Evolutionary conservation across 768 basidiomycete species (phyloP).

Genomic region (Xerocomus potaroensis): DNA sequence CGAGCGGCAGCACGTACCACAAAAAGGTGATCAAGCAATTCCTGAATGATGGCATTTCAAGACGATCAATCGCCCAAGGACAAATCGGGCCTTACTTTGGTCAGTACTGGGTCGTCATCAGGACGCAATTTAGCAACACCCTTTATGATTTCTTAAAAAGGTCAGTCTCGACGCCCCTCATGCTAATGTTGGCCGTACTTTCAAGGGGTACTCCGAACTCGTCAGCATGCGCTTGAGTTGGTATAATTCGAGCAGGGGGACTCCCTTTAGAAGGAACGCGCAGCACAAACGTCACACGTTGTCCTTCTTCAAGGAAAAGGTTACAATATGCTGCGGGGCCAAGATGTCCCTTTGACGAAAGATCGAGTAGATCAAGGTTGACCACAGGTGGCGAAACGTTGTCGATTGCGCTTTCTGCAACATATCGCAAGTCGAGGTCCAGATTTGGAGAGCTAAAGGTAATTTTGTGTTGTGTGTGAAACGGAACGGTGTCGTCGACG

Average conservation of each 20-base stretch:
- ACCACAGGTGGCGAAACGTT: slow-evolving; percentile 50
- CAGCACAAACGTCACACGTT: slow-evolving; percentile 85
- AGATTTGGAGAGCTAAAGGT: slow-evolving; percentile 58
- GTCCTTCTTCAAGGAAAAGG: slow-evolving; percentile 74
- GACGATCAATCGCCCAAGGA: background rate
- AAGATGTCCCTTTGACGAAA: slow-evolving; percentile 67
- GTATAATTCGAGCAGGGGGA: slow-evolving; percentile 12
- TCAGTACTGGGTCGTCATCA: slow-evolving; percentile 70
- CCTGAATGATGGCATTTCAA: slow-evolving; percentile 30
- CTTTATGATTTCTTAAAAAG: slow-evolving; percentile 35
- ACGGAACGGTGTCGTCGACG: slow-evolving; percentile 43
- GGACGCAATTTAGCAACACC: slow-evolving; percentile 44
- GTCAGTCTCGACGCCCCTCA: slow-evolving; percentile 3
- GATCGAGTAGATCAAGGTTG: slow-evolving; percentile 56
- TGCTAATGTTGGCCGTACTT: slow-evolving; percentile 26
- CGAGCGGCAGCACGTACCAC: slow-evolving; percentile 35
- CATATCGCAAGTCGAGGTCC: slow-evolving; percentile 72
- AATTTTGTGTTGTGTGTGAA: slow-evolving; percentile 48
- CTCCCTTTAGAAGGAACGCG: slow-evolving; percentile 56
- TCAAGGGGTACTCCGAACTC: slow-evolving; percentile 44
- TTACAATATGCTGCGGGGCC: slow-evolving; percentile 59
- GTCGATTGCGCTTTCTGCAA: slow-evolving; percentile 54
- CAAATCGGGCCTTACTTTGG: slow-evolving; percentile 39
- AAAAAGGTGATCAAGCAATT: slow-evolving; percentile 54
- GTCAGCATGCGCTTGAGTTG: slow-evolving; percentile 39